Conservation (phyloP, 2,329 filamentous ascomycete genomes). For the Trichoderma koningii region DNA sequence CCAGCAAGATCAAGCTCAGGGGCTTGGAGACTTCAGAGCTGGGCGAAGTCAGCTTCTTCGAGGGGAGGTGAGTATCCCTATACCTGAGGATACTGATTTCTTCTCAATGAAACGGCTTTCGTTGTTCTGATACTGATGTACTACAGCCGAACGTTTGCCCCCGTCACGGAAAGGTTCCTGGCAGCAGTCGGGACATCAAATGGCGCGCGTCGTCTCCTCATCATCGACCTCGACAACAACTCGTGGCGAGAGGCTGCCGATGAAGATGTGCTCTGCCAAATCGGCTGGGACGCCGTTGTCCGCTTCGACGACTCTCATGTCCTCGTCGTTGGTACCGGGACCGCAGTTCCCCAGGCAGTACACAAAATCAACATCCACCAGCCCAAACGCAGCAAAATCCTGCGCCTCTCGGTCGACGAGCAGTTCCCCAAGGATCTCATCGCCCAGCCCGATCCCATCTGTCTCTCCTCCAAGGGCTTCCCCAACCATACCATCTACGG, state of each 20-base stretch:
- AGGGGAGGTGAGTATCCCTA: conserved; percentile 37
- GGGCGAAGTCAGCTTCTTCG: conserved; percentile 38
- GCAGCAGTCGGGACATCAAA: conserved; percentile 40
- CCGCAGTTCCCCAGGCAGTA: conserved; percentile 37
- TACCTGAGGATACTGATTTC: too few species aligned
- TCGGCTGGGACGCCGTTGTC: conserved; percentile 41
- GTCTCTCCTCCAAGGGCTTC: conserved; percentile 33
- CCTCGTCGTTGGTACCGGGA: conserved; percentile 44
- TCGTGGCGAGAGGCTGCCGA: conserved; percentile 39
- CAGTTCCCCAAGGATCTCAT: conserved; percentile 37
- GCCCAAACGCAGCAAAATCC: conserved; percentile 32
- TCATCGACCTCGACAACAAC: conserved; percentile 42
- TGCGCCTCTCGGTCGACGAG: conserved; percentile 42
- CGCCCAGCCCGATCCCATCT: conserved; percentile 44
- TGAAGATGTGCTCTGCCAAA: conserved; percentile 37
- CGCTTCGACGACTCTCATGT: conserved; percentile 41
- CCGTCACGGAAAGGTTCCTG: conserved; percentile 41
- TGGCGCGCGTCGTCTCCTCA: conserved; percentile 41
- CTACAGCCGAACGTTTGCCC: conserved; percentile 44
- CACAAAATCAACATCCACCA: conserved; percentile 41
- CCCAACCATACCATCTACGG: conserved; percentile 44
- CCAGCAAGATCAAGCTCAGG: conserved; percentile 39
- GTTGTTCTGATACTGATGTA: conserved; percentile 5
- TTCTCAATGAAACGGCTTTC: neutral
- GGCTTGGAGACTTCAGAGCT: conserved; percentile 48